Evolutionary conservation across 805 yeast genomes (phyloP).

Genomic region (Schwanniomyces sp.): DNA sequence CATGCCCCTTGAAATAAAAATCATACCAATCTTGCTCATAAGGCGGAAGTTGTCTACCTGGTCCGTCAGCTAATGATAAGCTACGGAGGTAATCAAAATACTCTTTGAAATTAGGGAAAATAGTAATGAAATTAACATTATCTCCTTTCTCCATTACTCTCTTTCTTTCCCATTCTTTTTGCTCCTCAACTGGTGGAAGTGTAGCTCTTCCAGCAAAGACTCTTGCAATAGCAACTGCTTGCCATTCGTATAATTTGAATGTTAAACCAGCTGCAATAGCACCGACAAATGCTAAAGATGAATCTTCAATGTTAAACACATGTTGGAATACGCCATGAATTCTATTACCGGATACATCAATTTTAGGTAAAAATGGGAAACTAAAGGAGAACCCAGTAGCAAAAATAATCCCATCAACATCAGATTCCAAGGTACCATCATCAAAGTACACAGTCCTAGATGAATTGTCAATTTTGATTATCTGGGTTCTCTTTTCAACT

Average conservation of each 20-base stretch:
- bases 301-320: conserved; percentile 31
- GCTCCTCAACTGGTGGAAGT: conserved; percentile 28
- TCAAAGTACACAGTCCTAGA: conserved; percentile 15
- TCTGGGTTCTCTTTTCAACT: not conserved
- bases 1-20: conserved; percentile 17
- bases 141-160: conserved; percentile 27
- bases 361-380: conserved; percentile 18
- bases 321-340: conserved; percentile 31
- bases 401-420: conserved; percentile 18
- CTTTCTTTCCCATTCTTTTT: conserved; percentile 26
- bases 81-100: conserved; percentile 19
- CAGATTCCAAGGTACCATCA: conserved; percentile 14
- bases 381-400: conserved; percentile 25
- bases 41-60: conserved; percentile 20
- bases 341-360: conserved; percentile 22
- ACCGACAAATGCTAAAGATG: conserved; percentile 34
- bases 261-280: conserved; percentile 38
- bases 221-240: conserved; percentile 35
- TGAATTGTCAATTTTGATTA: conserved; percentile 8
- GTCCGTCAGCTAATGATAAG: conserved; percentile 18
- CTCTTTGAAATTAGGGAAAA: conserved; percentile 18
- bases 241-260: conserved; percentile 42
- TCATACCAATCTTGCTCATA: conserved; percentile 20
- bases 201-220: conserved; percentile 26
- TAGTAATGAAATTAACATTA: conserved; percentile 10